phyloP scores from a whole-genome alignment of 2,329 filamentous ascomycete species.

The Colletotrichum phormii region DNA sequence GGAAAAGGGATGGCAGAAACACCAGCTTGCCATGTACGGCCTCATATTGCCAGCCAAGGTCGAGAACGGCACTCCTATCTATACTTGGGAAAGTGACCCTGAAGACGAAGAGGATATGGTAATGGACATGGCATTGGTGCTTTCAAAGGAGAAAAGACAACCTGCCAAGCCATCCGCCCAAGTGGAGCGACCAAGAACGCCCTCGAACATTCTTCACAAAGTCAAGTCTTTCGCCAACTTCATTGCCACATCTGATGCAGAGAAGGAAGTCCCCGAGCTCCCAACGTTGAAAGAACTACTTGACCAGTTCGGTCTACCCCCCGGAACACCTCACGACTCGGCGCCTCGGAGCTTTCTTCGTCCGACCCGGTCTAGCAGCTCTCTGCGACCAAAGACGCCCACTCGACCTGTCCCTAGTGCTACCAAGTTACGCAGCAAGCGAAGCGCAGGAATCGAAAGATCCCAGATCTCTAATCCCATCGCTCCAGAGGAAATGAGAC shows the following conservation, averaged over 20 bases:
- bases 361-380: constrained; percentile 25
- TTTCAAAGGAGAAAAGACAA: not conserved
- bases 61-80: constrained; percentile 23
- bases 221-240: constrained; percentile 36
- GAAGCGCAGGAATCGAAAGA: constrained; percentile 30
- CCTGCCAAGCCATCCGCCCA: not conserved
- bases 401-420: constrained; percentile 15
- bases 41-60: constrained; percentile 33
- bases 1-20: constrained; percentile 24
- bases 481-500: constrained; percentile 24
- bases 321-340: constrained; percentile 2
- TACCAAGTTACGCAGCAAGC: constrained; percentile 32
- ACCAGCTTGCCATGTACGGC: constrained; percentile 26
- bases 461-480: constrained; percentile 32
- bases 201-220: constrained; percentile 30
- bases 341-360: constrained; percentile 16
- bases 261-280: constrained; percentile 26
- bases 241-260: constrained; percentile 5
- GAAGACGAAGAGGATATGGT: constrained; percentile 16
- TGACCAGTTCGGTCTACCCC: constrained; percentile 29
- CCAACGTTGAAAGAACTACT: constrained; percentile 23
- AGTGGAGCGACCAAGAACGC: constrained; percentile 14
- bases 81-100: constrained; percentile 32
- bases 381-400: constrained; percentile 17
- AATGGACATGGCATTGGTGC: not conserved